phyloP scores from a whole-genome alignment of 805 yeast species.

The Sporopachydermia quercuum region DNA sequence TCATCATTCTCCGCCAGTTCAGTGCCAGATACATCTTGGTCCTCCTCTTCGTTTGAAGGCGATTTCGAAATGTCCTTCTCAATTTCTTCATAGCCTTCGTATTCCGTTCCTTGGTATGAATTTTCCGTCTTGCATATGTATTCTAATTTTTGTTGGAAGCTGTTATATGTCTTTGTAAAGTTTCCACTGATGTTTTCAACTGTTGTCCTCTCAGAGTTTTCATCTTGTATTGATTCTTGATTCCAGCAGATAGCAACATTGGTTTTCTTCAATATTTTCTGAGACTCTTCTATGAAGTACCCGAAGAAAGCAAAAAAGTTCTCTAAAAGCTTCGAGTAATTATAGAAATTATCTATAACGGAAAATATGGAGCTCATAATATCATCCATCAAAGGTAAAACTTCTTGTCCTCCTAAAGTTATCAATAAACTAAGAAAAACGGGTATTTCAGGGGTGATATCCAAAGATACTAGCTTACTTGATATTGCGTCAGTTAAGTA shows the following conservation, averaged over 20 bases:
- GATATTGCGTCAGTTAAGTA: conserved; percentile 74
- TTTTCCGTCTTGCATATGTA: no score
- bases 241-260: no score
- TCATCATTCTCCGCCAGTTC: conserved; percentile 11
- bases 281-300: conserved; percentile 22
- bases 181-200: conserved; percentile 9
- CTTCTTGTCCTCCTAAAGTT: conserved; percentile 50
- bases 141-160: conserved; percentile 43
- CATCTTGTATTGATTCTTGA: not conserved
- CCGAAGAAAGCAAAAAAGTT: conserved; percentile 63
- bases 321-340: conserved; percentile 55
- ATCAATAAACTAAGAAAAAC: conserved; percentile 57
- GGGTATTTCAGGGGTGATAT: conserved; percentile 60
- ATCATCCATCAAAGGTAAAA: conserved; percentile 56
- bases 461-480: conserved; percentile 47
- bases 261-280: not conserved
- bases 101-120: no score
- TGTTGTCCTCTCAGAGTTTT: conserved; percentile 1
- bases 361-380: conserved; percentile 61
- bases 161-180: conserved; percentile 14
- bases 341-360: conserved; percentile 72
- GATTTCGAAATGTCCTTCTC: conserved; percentile 11
- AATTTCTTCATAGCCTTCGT: no score
- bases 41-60: conserved; percentile 10
- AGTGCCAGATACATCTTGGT: conserved; percentile 11